phyloP scores from a whole-genome alignment of 2,329 filamentous ascomycete genomes.

The Penicillium janthinellum region DNA sequence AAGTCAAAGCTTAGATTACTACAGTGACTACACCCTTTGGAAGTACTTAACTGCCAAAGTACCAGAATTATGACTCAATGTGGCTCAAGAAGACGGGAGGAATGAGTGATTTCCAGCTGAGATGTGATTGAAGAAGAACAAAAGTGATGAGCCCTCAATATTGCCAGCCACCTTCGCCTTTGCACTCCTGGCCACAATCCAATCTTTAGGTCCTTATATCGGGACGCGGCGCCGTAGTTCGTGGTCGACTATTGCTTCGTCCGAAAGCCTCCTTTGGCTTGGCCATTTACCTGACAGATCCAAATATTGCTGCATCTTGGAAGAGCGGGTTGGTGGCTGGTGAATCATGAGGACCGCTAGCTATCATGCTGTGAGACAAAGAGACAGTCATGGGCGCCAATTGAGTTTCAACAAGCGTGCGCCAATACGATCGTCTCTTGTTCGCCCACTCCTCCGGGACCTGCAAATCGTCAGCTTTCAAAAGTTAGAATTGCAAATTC shows the following conservation, averaged over 20 bases:
- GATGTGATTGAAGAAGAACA: not conserved
- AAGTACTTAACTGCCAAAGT: too few relatives aligned
- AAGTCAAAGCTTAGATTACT: not conserved
- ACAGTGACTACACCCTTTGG: not conserved
- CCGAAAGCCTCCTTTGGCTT: not conserved
- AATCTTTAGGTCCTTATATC: not conserved
- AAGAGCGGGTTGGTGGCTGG: not conserved
- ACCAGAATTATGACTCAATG: too few relatives aligned
- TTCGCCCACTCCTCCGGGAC: constrained; percentile 34
- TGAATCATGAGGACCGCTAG: not conserved
- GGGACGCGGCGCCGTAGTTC: too few relatives aligned
- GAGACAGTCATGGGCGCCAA: constrained; percentile 27
- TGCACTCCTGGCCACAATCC: not conserved
- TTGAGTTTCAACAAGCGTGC: constrained; percentile 41
- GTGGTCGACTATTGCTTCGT: not conserved
- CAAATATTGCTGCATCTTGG: not conserved
- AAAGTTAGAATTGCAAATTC: constrained; percentile 1
- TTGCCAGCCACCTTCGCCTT: not conserved
- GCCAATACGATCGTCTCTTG: constrained; percentile 33
- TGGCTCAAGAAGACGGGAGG: too few relatives aligned
- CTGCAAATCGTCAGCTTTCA: constrained; percentile 15
- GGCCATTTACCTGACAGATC: not conserved
- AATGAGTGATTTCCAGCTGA: not conserved
- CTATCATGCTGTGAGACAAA: not conserved
- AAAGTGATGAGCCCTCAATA: not conserved